Base-by-base conservation (phyloP, 2,329 filamentous ascomycete species). In the Chaetothyriales sp. region DNA sequence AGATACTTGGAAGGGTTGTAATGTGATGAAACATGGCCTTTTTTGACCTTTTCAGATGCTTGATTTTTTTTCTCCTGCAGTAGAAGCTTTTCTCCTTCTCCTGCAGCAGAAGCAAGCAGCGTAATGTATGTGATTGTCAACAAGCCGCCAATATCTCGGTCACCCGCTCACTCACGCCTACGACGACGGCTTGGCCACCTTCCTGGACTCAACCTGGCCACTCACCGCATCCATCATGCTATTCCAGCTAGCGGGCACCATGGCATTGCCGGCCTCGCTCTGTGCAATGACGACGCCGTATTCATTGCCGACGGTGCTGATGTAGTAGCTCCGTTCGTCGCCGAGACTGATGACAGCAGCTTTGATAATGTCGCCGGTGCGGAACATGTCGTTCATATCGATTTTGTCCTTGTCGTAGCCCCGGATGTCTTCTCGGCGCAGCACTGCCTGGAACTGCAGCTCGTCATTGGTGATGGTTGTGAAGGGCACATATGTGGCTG, bases 341-440 rank as follows among this genome's bases (percentile, higher is more conserved):
- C 92, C 92, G 13, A 97, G 70, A 6, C 86, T 92, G 53, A 94
- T 92, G 63, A 98, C 89, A 51, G 83, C 78, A 4, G 88, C 92
- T 48, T 87, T 74, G 49, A 98, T 86, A 58, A 97, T 81, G 71
- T 98, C 92, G 0, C 92, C 92, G 0, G 94, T 89, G 58, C 89
- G 78, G 65, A 97, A 97, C 63, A 84, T 86, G 66, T 95, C 89
- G 59, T 87, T 83, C 57, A 97, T 86, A 66, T 85, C 87, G 44
- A 95, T 87, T 61, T 87, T 86, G 66, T 97, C 92, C 71, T 95
- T 95, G 71, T 98, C 92, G 18, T 92, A 95, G 2, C 89, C 88
- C 51, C 92, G 78, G 33, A 98, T 87, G 65, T 98, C 92, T 70
- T 97, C 90, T 56, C 83, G 81, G 18, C 89, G 78, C 54, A 95